These are phyloP conservation scores for Volvox carteri DNA, from an alignment of 163 green algal genomes.

Conservation along the genomic window DNA sequence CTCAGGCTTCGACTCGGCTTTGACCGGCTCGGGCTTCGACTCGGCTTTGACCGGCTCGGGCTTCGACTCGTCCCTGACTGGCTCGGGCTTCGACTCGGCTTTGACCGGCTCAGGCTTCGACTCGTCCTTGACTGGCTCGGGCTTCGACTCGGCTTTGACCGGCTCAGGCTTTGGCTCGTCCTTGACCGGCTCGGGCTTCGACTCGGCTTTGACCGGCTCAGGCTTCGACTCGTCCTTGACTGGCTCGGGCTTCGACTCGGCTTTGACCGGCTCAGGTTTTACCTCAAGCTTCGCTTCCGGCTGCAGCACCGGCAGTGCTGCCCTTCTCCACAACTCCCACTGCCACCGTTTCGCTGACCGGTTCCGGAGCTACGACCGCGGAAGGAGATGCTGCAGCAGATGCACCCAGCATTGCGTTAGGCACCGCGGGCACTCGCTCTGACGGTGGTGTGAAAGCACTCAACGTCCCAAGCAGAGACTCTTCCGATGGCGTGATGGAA, in stretches of 20 bases:
- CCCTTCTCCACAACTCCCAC: not conserved
- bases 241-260: not conserved
- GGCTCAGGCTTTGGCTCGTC: not conserved
- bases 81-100: slow-evolving; percentile 21
- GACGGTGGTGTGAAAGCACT: no score
- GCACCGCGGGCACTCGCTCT: not conserved
- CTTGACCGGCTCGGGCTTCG: slow-evolving; percentile 2
- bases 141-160: not conserved
- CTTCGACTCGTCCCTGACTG: not conserved
- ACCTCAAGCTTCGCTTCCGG: not conserved
- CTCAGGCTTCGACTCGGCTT: not conserved
- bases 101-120: not conserved
- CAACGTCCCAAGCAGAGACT: no score
- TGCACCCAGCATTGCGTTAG: not conserved
- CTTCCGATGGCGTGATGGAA: no score
- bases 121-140: not conserved
- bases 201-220: slow-evolving; percentile 73
- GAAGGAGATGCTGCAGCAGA: not conserved
- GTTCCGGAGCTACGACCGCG: not conserved
- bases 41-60: slow-evolving; percentile 9
- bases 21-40: not conserved
- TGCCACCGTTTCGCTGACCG: not conserved
- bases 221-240: slow-evolving; percentile 78
- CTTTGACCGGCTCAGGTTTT: not conserved
- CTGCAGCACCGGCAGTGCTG: not conserved